Evolutionary conservation across 139 green algal species (phyloP).

Genomic region (Closterium sp.): DNA sequence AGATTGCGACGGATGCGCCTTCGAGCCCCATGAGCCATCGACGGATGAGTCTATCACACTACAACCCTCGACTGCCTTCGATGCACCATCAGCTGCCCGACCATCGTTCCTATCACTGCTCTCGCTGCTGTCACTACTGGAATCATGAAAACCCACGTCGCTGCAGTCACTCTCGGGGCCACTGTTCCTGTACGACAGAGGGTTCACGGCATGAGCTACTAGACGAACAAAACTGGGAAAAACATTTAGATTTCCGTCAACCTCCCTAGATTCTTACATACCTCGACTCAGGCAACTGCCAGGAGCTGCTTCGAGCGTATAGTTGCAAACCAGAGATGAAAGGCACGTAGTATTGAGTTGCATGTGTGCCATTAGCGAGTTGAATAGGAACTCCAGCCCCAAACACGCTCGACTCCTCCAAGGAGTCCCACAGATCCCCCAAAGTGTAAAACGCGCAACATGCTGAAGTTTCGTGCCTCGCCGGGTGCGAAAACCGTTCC

Average conservation of each 20-base stretch:
- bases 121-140: neutral
- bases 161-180: neutral
- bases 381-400: neutral
- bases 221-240: neutral
- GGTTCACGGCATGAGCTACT: neutral
- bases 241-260: neutral
- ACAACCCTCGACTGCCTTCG: neutral
- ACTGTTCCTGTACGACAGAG: neutral
- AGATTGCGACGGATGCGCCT: no score
- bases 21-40: no score
- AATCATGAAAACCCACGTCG: neutral
- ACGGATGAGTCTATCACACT: no score
- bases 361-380: neutral
- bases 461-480: neutral
- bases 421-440: neutral
- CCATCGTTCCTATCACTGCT: neutral
- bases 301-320: neutral
- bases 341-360: neutral
- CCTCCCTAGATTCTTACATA: neutral
- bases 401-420: neutral
- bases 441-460: neutral
- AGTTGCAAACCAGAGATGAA: neutral
- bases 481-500: neutral
- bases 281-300: neutral
- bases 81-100: neutral